Percentiles rank a stretch among this genome's conserved stretches.
These are phyloP conservation scores for Chalciporus sphaerocephalus DNA, from an alignment of 768 basidiomycete genomes.

Conservation along the genomic window DNA sequence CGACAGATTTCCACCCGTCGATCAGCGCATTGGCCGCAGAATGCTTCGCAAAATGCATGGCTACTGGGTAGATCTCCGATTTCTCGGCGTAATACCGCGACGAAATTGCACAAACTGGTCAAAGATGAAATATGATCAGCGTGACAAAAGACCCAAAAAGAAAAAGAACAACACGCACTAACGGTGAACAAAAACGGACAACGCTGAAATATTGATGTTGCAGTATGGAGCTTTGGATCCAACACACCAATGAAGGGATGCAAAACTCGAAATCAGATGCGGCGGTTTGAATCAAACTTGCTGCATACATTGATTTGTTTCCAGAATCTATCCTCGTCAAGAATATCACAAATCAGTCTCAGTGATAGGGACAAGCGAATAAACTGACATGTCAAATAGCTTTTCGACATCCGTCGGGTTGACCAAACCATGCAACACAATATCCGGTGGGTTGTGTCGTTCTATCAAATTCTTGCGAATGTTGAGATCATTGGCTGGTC, in stretches of 20 bases:
- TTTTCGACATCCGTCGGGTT: conserved; percentile 75
- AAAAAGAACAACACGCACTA: too few relatives aligned
- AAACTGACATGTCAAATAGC: conserved; percentile 74
- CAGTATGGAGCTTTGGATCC: conserved; percentile 77
- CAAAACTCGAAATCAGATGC: conserved; percentile 5
- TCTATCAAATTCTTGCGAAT: conserved; percentile 72
- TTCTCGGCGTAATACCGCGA: conserved; percentile 76
- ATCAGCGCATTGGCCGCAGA: conserved; percentile 77
- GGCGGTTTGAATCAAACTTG: background rate
- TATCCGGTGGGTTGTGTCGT: conserved; percentile 75
- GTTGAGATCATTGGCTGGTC: conserved; percentile 67
- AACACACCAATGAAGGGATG: conserved; percentile 69
- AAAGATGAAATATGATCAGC: too few relatives aligned
- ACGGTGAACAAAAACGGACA: conserved; percentile 92
- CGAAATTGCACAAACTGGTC: conserved; percentile 85
- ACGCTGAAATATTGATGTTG: conserved; percentile 71
- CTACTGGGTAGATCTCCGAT: conserved; percentile 80
- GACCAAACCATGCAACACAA: conserved; percentile 75
- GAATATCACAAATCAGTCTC: conserved; percentile 2
- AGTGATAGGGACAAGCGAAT: background rate
- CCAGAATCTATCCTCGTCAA: conserved; percentile 55
- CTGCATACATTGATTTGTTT: conserved; percentile 59
- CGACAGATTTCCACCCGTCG: conserved; percentile 80
- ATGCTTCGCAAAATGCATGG: conserved; percentile 85
- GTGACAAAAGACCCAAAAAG: too few relatives aligned